These are phyloP conservation scores for Sesbania bispinosa DNA, from an alignment of 306 rosid species.

Conservation along the genomic window DNA sequence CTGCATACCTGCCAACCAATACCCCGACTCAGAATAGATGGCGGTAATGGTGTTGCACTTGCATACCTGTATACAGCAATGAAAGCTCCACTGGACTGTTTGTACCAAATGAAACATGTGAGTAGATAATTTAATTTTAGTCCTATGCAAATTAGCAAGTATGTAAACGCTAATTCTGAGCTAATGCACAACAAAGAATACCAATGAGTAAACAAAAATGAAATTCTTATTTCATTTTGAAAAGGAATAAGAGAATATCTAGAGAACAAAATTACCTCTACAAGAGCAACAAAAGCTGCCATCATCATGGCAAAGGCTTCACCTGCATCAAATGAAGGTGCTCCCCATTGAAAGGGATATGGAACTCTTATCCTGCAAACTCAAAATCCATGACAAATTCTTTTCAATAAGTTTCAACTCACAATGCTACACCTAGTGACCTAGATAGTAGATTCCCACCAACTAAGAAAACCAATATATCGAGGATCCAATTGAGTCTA, in stretches of 20 bases:
- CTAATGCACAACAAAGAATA: conserved; percentile 1
- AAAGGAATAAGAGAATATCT: not conserved
- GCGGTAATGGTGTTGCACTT: conserved; percentile 90
- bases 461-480: not conserved
- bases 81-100: conserved; percentile 93
- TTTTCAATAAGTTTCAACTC: conserved; percentile 20
- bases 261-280: conserved; percentile 65
- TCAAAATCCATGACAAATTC: conserved; percentile 22
- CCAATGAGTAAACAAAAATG: conserved; percentile 3
- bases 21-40: conserved; percentile 91
- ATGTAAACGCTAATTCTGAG: not conserved
- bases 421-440: conserved; percentile 17
- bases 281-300: conserved; percentile 86
- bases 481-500: conserved; percentile 6
- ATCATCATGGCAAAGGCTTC: conserved; percentile 99
- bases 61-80: conserved; percentile 80
- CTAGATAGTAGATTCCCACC: not conserved
- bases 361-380: conserved; percentile 94
- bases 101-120: not conserved
- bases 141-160: not conserved
- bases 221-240: not conserved
- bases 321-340: conserved; percentile 97
- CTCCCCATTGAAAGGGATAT: conserved; percentile 99
- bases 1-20: conserved; percentile 92
- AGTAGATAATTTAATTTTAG: conserved; percentile 8